Evolutionary conservation across 2,329 filamentous ascomycete genomes (phyloP), one percentile per base, ranked within the genome.

Genomic region (Verticillium isaacii): DNA sequence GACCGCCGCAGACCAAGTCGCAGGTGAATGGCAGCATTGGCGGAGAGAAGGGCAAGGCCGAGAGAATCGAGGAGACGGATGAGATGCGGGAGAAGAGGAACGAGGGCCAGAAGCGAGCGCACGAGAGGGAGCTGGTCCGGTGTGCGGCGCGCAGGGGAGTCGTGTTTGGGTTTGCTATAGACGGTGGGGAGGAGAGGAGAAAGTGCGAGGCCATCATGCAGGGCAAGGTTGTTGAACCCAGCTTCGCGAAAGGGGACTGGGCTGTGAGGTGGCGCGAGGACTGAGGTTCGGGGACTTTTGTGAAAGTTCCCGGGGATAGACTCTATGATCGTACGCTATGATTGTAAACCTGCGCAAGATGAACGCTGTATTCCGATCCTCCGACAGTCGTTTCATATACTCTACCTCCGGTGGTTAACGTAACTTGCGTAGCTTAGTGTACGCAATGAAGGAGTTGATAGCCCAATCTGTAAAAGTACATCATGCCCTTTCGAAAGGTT

Each of bases 211-310:
- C 84, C 8, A 74, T 87, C 2, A 86, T 87, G 83, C 76, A 79
- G 50, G 83, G 82, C 1, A 78, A 77, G 55, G 81, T 87, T 3
- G 83, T 87, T 0, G 85, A 88, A 68, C 79, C 83, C 3, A 84
- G 82, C 62, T 88, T 82, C 70, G 84, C 84, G 0, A 88, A 87
- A 65, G 85, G 85, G 0, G 80, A 87, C 56, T 88, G 84, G 85
- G 77, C 76, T 0, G 77, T 87, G 12, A 69, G 83, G 63, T 87
- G 84, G 84, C 76, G 84, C 63, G 83, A 85, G 39, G 60, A 64
- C 5, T 52, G 19, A 32, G n/a, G 5, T 1, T 6, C 29, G 5
- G 29, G 29, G 29, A 29, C 6, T 29, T 6, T 29, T 29, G 29
- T 5, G 5, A 29, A 29, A 29, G 29, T 29, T 29, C 5, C 29